Conservation (phyloP, 129 eudicot genomes). For the Pseudognaphalium luteoalbum region DNA sequence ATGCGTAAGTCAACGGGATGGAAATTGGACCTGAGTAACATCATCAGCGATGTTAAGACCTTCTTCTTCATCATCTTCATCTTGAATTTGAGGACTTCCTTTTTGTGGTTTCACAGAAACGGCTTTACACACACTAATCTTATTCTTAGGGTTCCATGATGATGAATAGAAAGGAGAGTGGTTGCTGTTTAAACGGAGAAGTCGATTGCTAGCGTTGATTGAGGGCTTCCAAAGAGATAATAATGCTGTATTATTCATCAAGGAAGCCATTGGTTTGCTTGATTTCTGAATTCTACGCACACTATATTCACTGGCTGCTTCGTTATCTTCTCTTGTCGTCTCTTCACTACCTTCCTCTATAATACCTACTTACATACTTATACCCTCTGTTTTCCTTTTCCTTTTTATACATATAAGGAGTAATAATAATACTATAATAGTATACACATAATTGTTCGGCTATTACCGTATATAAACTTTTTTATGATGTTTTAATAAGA, state of each 20-base stretch:
- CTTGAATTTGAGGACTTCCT: not conserved
- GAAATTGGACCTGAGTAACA: conserved; percentile 77
- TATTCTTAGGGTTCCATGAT: not conserved
- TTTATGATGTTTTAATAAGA: too few relatives aligned
- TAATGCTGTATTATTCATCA: not conserved
- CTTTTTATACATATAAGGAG: too few relatives aligned
- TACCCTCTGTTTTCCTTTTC: too few relatives aligned
- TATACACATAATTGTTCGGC: too few relatives aligned
- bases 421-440: too few relatives aligned
- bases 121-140: not conserved
- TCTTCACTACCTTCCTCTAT: not conserved
- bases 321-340: not conserved
- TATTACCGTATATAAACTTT: too few relatives aligned
- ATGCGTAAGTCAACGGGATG: not conserved
- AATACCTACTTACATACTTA: too few relatives aligned
- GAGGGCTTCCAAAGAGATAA: not conserved
- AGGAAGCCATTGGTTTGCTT: not conserved
- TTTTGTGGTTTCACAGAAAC: not conserved
- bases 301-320: not conserved
- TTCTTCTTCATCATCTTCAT: conserved; percentile 2
- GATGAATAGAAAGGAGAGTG: not conserved
- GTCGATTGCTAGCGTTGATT: conserved; percentile 22
- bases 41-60: conserved; percentile 92
- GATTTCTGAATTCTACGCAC: not conserved
- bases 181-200: conserved; percentile 25